phyloP scores from a whole-genome alignment of 2,329 filamentous ascomycete species.

The Trichoderma simmonsii region DNA sequence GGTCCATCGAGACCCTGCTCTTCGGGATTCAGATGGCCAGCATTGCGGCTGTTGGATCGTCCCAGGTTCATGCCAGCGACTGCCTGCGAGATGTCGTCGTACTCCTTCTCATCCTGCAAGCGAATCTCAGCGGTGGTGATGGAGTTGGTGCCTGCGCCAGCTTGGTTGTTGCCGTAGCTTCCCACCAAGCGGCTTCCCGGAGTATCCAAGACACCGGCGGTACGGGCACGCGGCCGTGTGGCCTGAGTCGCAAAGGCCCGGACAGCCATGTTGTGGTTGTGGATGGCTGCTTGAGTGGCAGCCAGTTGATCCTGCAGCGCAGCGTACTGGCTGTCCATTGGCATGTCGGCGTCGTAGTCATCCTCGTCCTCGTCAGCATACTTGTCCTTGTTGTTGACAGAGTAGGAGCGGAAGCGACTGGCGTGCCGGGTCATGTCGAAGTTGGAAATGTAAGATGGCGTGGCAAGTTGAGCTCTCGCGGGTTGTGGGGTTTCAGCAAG shows the following conservation, averaged over 20 bases:
- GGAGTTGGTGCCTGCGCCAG: conserved; percentile 65
- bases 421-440: conserved; percentile 72
- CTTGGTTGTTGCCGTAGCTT: conserved; percentile 70
- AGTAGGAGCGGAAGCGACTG: conserved; percentile 93
- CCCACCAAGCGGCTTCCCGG: conserved; percentile 64
- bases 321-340: conserved; percentile 56
- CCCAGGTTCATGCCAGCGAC: conserved; percentile 77
- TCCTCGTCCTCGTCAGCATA: conserved; percentile 81
- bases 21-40: conserved; percentile 67
- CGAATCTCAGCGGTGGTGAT: conserved; percentile 73
- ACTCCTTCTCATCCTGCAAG: conserved; percentile 71
- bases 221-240: conserved; percentile 81
- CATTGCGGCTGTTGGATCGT: conserved; percentile 61
- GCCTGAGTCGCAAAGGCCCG: conserved; percentile 88
- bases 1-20: conserved; percentile 82
- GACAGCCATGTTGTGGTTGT: conserved; percentile 88
- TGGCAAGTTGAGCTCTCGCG: conserved; percentile 67
- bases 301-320: conserved; percentile 61
- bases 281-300: conserved; percentile 68
- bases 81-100: conserved; percentile 75
- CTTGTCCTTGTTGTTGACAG: conserved; percentile 97
- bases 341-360: conserved; percentile 59
- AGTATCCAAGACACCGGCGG: conserved; percentile 85
- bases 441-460: conserved; percentile 72
- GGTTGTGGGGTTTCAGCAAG: conserved; percentile 91